Base-by-base conservation (phyloP, 139 green algal species). In the Coccomyxa sp. region DNA sequence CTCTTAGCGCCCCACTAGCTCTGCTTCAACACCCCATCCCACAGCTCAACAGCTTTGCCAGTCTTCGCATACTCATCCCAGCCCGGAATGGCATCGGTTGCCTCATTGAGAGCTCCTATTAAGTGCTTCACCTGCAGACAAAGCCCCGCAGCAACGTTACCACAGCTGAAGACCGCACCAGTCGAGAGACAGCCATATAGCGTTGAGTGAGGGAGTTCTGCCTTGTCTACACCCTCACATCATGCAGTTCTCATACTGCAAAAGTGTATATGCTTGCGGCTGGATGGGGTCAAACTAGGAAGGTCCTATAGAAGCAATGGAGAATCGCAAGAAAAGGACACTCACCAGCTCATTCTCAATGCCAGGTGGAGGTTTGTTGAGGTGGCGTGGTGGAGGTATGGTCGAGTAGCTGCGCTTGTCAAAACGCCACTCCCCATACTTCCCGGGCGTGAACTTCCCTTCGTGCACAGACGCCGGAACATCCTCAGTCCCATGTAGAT, bases 401-500 rank as follows among this genome's bases (percentile, higher is more conserved):
- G 24, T 39, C 27, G 74, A 76, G 73, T 94, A 98, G 0, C 78
- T 86, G n/a, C 95, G 92, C 87, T 99, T 99, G 88, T 99, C 95
- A 78, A 98, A 99, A 4, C 92, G 88, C 95, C 95, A 99, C 79
- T 89, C 82, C 1, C 94, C 95, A 68, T 90, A 88, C 86, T 97
- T 95, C 73, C 93, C 92, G 22, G 89, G 89, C 31, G 87, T 95
- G 84, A 95, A 95, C 58, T 84, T 76, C 1, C 90, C 92, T 0
- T 91, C 75, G n/a, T n/a, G n/a, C n/a, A n/a, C n/a, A n/a, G n/a
- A n/a, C n/a, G n/a, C n/a, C n/a, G n/a, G n/a, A n/a, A n/a, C n/a
- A n/a, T n/a, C n/a, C n/a, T n/a, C n/a, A n/a, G n/a, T n/a, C n/a
- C n/a, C n/a, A n/a, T n/a, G n/a, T n/a, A n/a, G n/a, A n/a, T n/a